Evolutionary conservation across 129 eudicot genomes (phyloP).

Genomic region (Helianthus tuberosus): DNA sequence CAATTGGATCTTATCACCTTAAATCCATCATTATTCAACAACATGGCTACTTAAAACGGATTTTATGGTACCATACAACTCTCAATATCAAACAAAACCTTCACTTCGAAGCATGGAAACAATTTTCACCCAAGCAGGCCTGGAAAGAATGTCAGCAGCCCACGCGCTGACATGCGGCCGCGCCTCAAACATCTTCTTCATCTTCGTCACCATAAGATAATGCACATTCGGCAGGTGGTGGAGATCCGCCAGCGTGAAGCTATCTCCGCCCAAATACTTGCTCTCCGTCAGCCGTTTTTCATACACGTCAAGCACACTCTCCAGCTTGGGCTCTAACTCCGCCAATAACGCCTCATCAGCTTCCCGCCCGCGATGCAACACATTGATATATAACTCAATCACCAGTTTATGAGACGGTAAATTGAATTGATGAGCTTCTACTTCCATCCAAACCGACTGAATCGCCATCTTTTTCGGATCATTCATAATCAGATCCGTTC

Average conservation of each 20-base stretch:
- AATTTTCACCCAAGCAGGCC: conserved; percentile 65
- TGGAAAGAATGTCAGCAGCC: conserved; percentile 52
- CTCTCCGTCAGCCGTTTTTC: conserved; percentile 52
- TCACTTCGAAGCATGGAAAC: conserved; percentile 11
- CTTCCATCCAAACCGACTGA: conserved; percentile 47
- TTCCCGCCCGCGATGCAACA: conserved; percentile 41
- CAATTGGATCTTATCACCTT: no score
- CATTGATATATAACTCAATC: conserved; percentile 33
- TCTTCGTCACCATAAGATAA: conserved; percentile 41
- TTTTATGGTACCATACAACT: not conserved
- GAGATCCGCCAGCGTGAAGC: conserved; percentile 64
- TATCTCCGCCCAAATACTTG: conserved; percentile 69
- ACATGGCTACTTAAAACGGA: no score
- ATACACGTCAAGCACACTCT: conserved; percentile 61
- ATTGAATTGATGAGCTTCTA: conserved; percentile 49
- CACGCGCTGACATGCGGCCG: conserved; percentile 35
- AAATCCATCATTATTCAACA: no score
- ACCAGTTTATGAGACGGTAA: conserved; percentile 16
- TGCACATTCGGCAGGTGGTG: conserved; percentile 51
- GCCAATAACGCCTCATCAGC: conserved; percentile 43
- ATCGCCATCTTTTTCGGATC: conserved; percentile 45
- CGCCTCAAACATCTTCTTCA: conserved; percentile 39
- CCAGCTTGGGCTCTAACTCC: conserved; percentile 46
- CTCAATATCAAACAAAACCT: not conserved
- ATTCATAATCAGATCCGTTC: conserved; percentile 29